Evolutionary conservation across 805 yeast genomes (phyloP), one percentile per base, ranked within the genome.

Genomic region (Ogataea corticis): DNA sequence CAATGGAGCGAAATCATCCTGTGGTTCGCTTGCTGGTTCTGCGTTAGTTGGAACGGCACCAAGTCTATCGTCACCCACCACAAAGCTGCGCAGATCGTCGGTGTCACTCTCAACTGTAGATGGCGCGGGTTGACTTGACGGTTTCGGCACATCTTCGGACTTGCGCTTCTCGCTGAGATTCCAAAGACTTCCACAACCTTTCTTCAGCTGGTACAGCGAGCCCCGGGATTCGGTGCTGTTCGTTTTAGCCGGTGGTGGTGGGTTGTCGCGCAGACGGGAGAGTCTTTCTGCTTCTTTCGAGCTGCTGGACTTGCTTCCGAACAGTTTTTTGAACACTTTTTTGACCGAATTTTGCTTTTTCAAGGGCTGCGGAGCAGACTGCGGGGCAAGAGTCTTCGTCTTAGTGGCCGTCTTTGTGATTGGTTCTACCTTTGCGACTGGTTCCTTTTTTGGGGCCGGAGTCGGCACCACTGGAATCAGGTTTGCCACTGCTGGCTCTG

Each of bases 1-100:
- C 28, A 40, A 15, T 6, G 38, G 38, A 21, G 21, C 15, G 12
- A 3, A 15, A 2, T 28, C 35, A 5, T 28, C n/a, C 7, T 29
- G 23, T 18, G 14, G n/a, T 10, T 16, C 5, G n/a, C 10, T 25
- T 29, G 41, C n/a, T n/a, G n/a, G n/a, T n/a, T n/a, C n/a, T n/a
- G n/a, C n/a, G n/a, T n/a, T n/a, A n/a, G n/a, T n/a, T n/a, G n/a
- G n/a, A n/a, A n/a, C 15, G 12, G 19, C 23, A n/a, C 23, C 19
- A n/a, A 37, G 37, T 35, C 41, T 36, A 34, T 50, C 53, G 28
- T 52, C 57, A 6, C 57, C 57, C 21, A 47, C 34, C 3, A 41
- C 46, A 35, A 50, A 52, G 29, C 57, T 52, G 27, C 34, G 44
- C n/a, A 27, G 15, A 27, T 51, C 56, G 15, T 46, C 44, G 5